These are phyloP conservation scores for Spergularia bocconei DNA, from an alignment of 148 eudicot species.

Conservation along the genomic window DNA sequence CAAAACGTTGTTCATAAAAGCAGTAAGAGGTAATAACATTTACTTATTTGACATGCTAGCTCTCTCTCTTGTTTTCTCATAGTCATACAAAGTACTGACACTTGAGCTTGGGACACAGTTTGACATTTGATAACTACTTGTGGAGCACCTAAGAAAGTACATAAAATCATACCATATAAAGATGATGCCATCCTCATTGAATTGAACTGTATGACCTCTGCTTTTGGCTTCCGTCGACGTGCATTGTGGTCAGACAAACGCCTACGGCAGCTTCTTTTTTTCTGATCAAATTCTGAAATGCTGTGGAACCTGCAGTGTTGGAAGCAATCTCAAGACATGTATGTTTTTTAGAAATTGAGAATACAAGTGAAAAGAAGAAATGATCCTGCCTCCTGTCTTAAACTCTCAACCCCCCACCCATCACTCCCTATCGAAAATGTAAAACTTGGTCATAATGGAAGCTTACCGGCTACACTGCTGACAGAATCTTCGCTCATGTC, in stretches of 20 bases:
- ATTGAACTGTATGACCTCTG: slow-evolving; percentile 58
- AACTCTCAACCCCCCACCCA: no score
- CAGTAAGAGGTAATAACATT: not conserved
- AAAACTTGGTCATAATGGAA: not conserved
- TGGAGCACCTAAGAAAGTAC: slow-evolving; percentile 12
- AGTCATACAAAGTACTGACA: not conserved
- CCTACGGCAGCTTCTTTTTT: slow-evolving; percentile 91
- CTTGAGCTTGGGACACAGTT: not conserved
- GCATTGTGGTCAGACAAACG: slow-evolving; percentile 95
- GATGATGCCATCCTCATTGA: slow-evolving; percentile 54
- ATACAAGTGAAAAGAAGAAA: not conserved
- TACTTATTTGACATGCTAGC: not conserved
- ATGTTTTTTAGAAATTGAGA: not conserved
- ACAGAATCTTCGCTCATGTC: slow-evolving; percentile 87
- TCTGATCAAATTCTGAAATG: slow-evolving; percentile 84
- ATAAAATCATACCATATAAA: slow-evolving; percentile 43
- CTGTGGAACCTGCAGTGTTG: slow-evolving; percentile 63
- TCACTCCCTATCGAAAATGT: no score
- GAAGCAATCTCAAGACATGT: not conserved
- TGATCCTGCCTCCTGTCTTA: no score
- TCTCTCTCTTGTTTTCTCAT: no score
- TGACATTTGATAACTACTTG: not conserved
- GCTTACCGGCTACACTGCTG: slow-evolving; percentile 97
- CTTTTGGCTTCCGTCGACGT: slow-evolving; percentile 83
- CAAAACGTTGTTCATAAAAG: not conserved